phyloP scores from a whole-genome alignment of 2,329 filamentous ascomycete species.

The Aspergillus novofumigatus region DNA sequence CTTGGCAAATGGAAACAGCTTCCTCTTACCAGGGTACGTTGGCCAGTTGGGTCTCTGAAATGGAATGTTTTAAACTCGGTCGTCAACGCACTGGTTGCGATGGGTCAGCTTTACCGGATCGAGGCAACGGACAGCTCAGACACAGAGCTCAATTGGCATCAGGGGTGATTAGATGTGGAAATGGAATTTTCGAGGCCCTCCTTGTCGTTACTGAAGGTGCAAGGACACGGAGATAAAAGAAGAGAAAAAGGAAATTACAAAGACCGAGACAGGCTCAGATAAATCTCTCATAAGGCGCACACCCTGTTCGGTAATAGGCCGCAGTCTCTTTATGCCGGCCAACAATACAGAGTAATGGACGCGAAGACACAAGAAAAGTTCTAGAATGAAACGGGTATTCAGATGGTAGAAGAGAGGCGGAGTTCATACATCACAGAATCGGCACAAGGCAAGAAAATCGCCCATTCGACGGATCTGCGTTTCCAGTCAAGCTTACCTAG shows the following conservation, averaged over 20 bases:
- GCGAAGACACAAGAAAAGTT: slow-evolving; percentile 12
- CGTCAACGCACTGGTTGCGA: neutral
- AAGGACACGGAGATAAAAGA: neutral
- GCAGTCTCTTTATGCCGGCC: slow-evolving; percentile 8
- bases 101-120: neutral
- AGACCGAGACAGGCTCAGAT: slow-evolving; percentile 9
- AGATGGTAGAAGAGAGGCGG: slow-evolving; percentile 12
- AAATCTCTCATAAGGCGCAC: neutral
- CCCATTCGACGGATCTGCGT: slow-evolving; percentile 23
- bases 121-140: neutral
- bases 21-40: neutral
- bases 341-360: slow-evolving; percentile 1
- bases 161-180: slow-evolving; percentile 1
- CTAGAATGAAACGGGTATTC: slow-evolving; percentile 13
- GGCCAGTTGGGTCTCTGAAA: neutral
- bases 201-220: neutral
- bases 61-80: neutral
- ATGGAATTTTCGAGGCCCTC: neutral
- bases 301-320: slow-evolving; percentile 13
- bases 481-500: slow-evolving; percentile 22
- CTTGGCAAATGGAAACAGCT: neutral
- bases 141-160: neutral
- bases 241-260: slow-evolving; percentile 6
- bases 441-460: slow-evolving; percentile 11
- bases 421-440: slow-evolving; percentile 14